Conservation (phyloP, 2,329 filamentous ascomycete genomes). For the Aspergillus cejpii region DNA sequence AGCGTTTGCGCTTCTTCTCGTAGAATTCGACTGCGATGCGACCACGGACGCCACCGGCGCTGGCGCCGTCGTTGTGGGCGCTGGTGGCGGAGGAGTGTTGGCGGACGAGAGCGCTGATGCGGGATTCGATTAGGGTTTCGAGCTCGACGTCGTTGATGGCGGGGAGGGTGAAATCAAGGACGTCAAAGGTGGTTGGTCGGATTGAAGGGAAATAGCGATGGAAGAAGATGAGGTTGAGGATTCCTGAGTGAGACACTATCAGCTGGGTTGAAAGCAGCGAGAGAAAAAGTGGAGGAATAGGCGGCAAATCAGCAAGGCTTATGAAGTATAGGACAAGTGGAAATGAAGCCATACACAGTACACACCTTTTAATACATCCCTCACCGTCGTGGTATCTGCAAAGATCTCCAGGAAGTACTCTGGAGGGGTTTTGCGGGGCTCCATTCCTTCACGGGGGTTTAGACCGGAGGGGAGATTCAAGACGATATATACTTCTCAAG, state of each 20-base stretch:
- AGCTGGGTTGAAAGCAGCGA: too few relatives aligned
- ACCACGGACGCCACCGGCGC: constrained; percentile 58
- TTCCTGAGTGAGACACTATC: constrained; percentile 54
- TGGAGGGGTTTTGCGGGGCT: constrained; percentile 59
- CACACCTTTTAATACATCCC: constrained; percentile 85
- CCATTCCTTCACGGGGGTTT: constrained; percentile 49
- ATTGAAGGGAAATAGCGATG: constrained; percentile 92
- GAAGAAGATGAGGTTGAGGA: constrained; percentile 97
- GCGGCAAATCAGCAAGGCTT: neutral
- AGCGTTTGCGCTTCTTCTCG: constrained; percentile 79
- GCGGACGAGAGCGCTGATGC: constrained; percentile 69
- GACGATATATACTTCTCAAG: neutral
- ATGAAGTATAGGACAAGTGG: neutral
- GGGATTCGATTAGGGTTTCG: constrained; percentile 87
- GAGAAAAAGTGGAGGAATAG: too few relatives aligned
- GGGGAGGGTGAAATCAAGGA: constrained; percentile 83
- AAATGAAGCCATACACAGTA: neutral
- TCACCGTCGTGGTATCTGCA: constrained; percentile 80
- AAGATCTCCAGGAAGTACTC: constrained; percentile 94
- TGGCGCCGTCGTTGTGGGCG: constrained; percentile 46
- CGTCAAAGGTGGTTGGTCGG: constrained; percentile 72
- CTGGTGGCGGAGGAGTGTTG: constrained; percentile 61
- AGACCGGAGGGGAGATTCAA: neutral
- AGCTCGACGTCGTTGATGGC: constrained; percentile 85
- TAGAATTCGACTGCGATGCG: constrained; percentile 88